Percentiles rank a stretch among this genome's conserved stretches.
Conservation (phyloP, 179 eudicot genomes). For the Camellia oleifera region DNA sequence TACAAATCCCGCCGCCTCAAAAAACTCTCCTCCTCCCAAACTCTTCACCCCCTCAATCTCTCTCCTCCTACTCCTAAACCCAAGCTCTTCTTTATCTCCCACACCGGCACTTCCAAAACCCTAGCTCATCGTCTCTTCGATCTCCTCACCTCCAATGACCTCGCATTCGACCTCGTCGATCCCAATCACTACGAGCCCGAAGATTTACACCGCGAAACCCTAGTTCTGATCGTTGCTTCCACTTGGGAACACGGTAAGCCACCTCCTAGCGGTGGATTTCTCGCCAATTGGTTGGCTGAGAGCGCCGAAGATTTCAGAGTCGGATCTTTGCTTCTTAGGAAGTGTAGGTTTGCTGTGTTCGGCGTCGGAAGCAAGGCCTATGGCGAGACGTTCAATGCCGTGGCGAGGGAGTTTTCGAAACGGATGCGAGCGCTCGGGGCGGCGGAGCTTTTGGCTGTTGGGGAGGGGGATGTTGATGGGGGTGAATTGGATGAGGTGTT, state of each 20-base stretch:
- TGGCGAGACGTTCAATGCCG: constrained; percentile 71
- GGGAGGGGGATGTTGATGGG: constrained; percentile 81
- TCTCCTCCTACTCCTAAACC: constrained; percentile 31
- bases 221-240: constrained; percentile 63
- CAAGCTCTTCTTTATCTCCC: constrained; percentile 64
- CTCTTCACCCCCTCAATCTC: constrained; percentile 22
- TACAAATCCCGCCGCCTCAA: constrained; percentile 71
- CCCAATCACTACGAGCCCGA: constrained; percentile 82
- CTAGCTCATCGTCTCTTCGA: constrained; percentile 71
- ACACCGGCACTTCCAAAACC: constrained; percentile 78
- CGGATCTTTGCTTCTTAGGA: constrained; percentile 55
- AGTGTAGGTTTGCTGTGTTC: constrained; percentile 67
- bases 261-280: constrained; percentile 56
- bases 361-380: constrained; percentile 82
- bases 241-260: constrained; percentile 90
- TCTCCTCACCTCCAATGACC: constrained; percentile 32
- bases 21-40: constrained; percentile 14
- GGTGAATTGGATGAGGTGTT: constrained; percentile 67
- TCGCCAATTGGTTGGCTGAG: constrained; percentile 76
- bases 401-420: constrained; percentile 51
- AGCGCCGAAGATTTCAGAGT: constrained; percentile 88
- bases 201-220: constrained; percentile 59
- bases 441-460: constrained; percentile 53
- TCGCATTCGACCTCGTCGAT: constrained; percentile 61
- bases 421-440: constrained; percentile 69